These are phyloP conservation scores for Massariosphaeria phaeospora DNA, from an alignment of 495 filamentous ascomycete species.

Conservation along the genomic window DNA sequence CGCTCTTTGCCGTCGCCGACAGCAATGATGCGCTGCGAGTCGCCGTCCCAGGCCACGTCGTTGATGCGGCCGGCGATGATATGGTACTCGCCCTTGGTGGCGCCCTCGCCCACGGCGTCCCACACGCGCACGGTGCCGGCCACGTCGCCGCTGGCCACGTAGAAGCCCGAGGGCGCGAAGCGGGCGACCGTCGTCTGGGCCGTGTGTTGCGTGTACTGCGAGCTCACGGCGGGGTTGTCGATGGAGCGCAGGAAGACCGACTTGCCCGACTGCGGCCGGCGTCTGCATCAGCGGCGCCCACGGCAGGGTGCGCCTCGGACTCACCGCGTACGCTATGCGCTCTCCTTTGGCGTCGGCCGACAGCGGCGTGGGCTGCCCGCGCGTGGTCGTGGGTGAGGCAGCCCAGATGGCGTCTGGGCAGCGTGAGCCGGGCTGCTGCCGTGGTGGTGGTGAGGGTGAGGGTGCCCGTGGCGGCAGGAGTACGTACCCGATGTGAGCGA, in stretches of 20 bases:
- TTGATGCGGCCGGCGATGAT: conserved; percentile 95
- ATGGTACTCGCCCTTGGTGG: conserved; percentile 78
- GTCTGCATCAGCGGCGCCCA: neutral
- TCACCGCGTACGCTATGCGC: conserved; percentile 87
- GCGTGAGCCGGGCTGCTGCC: neutral
- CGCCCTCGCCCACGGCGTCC: conserved; percentile 66
- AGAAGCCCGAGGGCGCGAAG: conserved; percentile 92
- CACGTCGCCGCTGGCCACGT: conserved; percentile 88
- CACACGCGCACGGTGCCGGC: conserved; percentile 81
- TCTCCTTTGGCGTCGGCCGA: conserved; percentile 88
- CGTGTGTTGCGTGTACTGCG: conserved; percentile 89
- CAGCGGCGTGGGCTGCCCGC: conserved; percentile 84
- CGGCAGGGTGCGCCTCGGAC: conserved; percentile 24
- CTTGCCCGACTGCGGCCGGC: conserved; percentile 69
- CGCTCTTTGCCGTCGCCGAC: conserved; percentile 92
- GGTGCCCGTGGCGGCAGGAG: too few relatives aligned
- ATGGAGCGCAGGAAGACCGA: conserved; percentile 91
- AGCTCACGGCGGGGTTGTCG: conserved; percentile 74
- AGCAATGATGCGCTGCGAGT: conserved; percentile 91
- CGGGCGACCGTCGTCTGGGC: conserved; percentile 82
- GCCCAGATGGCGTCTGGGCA: conserved; percentile 65
- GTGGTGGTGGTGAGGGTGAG: too few relatives aligned
- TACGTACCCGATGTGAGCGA: too few relatives aligned
- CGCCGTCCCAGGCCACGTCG: conserved; percentile 95
- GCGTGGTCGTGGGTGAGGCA: conserved; percentile 72